phyloP scores from a whole-genome alignment of 2,329 filamentous ascomycete species.

The Fusarium xylarioides region DNA sequence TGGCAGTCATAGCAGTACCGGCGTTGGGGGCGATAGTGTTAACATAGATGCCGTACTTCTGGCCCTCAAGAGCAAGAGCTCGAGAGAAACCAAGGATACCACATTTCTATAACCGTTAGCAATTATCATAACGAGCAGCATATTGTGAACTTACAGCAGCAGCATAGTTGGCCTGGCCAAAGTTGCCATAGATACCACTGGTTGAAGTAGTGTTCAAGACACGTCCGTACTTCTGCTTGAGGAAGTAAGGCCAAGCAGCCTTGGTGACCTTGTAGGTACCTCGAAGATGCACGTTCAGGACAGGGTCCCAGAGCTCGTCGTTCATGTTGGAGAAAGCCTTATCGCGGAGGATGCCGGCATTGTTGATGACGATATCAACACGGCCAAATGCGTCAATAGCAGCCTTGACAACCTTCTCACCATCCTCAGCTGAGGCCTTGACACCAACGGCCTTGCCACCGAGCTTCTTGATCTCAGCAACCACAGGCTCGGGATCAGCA shows the following conservation, averaged over 20 bases:
- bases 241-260: slow-evolving; percentile 96
- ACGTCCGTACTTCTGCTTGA: slow-evolving; percentile 98
- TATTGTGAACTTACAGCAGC: slow-evolving; percentile 71
- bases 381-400: slow-evolving; percentile 94
- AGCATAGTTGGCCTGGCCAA: slow-evolving; percentile 97
- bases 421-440: slow-evolving; percentile 93
- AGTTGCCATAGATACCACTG: slow-evolving; percentile 98
- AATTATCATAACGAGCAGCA: neutral
- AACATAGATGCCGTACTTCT: slow-evolving; percentile 97
- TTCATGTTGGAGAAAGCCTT: slow-evolving; percentile 99
- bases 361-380: slow-evolving; percentile 96
- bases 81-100: slow-evolving; percentile 96
- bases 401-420: slow-evolving; percentile 88
- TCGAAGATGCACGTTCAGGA: slow-evolving; percentile 90
- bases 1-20: slow-evolving; percentile 92
- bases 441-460: slow-evolving; percentile 92
- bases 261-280: slow-evolving; percentile 98
- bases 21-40: slow-evolving; percentile 99
- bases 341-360: slow-evolving; percentile 95
- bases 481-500: slow-evolving; percentile 88
- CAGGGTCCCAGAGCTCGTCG: slow-evolving; percentile 90
- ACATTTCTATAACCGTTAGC: slow-evolving; percentile 68
- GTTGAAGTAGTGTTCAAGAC: slow-evolving; percentile 97
- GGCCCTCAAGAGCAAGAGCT: slow-evolving; percentile 89
- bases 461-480: slow-evolving; percentile 88